Percentiles rank a stretch among this genome's conserved stretches.
Conservation (phyloP, 192 early-diverging fungal species). For the Gigaspora rosea region DNA sequence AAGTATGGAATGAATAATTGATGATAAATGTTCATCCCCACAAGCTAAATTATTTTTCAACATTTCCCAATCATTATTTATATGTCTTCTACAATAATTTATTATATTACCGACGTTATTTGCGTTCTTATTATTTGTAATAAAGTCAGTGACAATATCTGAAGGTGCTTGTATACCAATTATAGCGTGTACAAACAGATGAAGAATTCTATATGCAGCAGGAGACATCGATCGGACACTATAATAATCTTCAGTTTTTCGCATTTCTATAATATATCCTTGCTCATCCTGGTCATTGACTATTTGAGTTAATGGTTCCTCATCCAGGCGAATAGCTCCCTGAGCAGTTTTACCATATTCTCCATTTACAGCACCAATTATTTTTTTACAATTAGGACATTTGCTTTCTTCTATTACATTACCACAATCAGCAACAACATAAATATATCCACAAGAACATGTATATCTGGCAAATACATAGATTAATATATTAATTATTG, state of each 20-base stretch:
- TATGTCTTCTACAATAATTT: slow-evolving; percentile 28
- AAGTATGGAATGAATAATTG: slow-evolving; percentile 29
- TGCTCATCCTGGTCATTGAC: neutral
- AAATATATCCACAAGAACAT: slow-evolving; percentile 22
- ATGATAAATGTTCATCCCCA: slow-evolving; percentile 17
- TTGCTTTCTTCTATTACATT: neutral
- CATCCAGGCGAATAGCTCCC: slow-evolving; percentile 15
- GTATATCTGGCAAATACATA: too few relatives aligned
- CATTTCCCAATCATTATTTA: slow-evolving; percentile 32
- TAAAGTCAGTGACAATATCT: neutral
- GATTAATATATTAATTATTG: too few relatives aligned
- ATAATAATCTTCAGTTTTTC: slow-evolving; percentile 1
- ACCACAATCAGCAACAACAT: slow-evolving; percentile 31
- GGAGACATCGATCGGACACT: slow-evolving; percentile 22
- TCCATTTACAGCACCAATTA: slow-evolving; percentile 1
- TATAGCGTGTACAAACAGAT: slow-evolving; percentile 33
- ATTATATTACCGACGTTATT: neutral
- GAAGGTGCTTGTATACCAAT: slow-evolving; percentile 20
- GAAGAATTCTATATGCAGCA: slow-evolving; percentile 30
- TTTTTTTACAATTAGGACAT: slow-evolving; percentile 29
- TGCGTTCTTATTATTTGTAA: neutral
- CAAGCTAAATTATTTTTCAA: slow-evolving; percentile 29
- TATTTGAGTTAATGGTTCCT: neutral
- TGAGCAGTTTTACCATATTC: neutral
- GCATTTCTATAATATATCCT: slow-evolving; percentile 24